Evolutionary conservation across 352 stramenopile genomes (phyloP).

Genomic region (Phytophthora colocasiae): DNA sequence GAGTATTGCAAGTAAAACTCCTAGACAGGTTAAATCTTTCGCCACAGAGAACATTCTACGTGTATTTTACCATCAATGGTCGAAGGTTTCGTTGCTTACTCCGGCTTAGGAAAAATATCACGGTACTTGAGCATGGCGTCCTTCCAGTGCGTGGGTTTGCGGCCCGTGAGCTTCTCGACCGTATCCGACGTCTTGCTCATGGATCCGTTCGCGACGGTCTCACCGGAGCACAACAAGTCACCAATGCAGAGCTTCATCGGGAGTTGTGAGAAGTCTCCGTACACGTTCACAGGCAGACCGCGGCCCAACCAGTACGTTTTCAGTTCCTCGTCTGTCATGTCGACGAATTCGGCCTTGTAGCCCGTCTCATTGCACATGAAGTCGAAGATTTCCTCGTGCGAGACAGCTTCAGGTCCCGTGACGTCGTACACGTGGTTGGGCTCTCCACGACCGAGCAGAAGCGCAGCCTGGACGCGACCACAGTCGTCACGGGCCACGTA

Average conservation of each 20-base stretch:
- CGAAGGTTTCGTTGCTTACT: neutral
- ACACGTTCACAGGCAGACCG: neutral
- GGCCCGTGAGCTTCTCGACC: conserved; percentile 34
- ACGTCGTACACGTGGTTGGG: neutral
- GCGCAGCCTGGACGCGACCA: neutral
- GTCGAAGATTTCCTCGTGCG: neutral
- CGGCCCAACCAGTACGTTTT: neutral
- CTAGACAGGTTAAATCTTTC: too few relatives aligned
- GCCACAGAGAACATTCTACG: too few relatives aligned
- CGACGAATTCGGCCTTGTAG: conserved; percentile 1
- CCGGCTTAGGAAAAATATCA: conserved; percentile 31
- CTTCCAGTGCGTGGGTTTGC: conserved; percentile 33
- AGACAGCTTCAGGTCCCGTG: neutral
- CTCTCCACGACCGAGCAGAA: neutral
- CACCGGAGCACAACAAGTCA: neutral
- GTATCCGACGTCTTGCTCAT: conserved; percentile 22
- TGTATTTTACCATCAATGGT: too few relatives aligned
- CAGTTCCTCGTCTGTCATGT: neutral
- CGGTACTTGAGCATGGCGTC: conserved; percentile 34
- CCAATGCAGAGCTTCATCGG: neutral
- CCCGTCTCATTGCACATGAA: neutral
- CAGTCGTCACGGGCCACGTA: neutral
- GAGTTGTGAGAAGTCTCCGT: neutral
- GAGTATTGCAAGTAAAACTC: too few relatives aligned
- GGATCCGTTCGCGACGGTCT: neutral